phyloP scores from a whole-genome alignment of 139 green algal genomes.

The Chlorella sp. region DNA sequence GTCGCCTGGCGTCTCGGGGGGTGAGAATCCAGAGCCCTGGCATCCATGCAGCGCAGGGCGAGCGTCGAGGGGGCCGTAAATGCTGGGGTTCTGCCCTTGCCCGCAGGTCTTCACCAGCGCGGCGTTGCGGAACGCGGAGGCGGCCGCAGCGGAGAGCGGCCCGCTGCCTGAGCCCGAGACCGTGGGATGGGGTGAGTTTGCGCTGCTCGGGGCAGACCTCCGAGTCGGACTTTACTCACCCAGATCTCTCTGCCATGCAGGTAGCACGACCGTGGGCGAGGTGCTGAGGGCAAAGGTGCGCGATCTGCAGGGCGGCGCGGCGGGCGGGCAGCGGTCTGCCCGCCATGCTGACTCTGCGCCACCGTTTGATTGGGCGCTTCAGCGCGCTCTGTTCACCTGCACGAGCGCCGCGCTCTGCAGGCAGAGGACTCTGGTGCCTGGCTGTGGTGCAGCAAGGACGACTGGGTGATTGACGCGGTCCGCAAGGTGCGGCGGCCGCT shows the following conservation, averaged over 20 bases:
- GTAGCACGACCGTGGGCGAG: conserved; percentile 13
- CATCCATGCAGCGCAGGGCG: background rate
- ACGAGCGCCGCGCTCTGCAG: conserved; percentile 20
- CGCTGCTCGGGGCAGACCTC: background rate
- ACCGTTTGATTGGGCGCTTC: background rate
- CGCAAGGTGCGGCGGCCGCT: conserved; percentile 39
- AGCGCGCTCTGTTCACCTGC: background rate
- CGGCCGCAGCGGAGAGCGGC: background rate
- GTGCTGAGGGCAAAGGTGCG: conserved; percentile 31
- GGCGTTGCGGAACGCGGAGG: conserved; percentile 8
- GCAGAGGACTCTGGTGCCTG: conserved; percentile 46
- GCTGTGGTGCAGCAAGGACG: conserved; percentile 59
- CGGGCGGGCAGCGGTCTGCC: background rate
- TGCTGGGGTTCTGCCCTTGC: too few relatives aligned
- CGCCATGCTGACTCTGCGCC: too few relatives aligned
- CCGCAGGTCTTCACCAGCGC: conserved; percentile 1
- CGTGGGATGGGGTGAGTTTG: conserved; percentile 33
- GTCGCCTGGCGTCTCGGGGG: conserved; percentile 5
- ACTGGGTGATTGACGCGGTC: conserved; percentile 59
- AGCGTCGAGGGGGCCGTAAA: background rate
- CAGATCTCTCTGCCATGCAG: background rate
- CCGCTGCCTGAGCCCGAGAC: conserved; percentile 37
- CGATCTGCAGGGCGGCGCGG: background rate
- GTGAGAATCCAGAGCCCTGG: background rate
- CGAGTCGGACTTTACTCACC: background rate